Conservation (phyloP, 2,329 filamentous ascomycete species). For the Penicillium glabrum region DNA sequence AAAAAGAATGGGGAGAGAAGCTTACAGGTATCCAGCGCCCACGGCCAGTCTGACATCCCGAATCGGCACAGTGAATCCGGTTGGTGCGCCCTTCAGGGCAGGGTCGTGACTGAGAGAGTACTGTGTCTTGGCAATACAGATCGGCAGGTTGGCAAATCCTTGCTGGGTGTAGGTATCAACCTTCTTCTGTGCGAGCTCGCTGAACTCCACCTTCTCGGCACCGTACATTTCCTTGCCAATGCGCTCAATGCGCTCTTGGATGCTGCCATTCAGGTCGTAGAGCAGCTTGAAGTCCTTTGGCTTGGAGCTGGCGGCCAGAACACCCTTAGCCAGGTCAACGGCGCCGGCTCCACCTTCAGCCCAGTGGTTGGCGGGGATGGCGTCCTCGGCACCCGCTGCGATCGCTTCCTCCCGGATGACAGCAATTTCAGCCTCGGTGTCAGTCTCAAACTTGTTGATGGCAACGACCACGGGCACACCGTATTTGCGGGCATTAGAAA, state of each 20-base stretch:
- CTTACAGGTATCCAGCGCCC: constrained; percentile 86
- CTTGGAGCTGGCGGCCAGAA: constrained; percentile 79
- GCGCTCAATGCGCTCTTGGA: constrained; percentile 85
- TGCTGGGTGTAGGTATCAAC: constrained; percentile 92
- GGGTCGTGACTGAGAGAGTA: constrained; percentile 95
- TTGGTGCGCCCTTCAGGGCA: constrained; percentile 89
- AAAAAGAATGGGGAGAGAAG: constrained; percentile 18
- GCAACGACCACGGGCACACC: constrained; percentile 94
- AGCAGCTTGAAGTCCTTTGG: constrained; percentile 85
- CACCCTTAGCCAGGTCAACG: constrained; percentile 80
- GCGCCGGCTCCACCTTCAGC: constrained; percentile 91
- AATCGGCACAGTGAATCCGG: constrained; percentile 91
- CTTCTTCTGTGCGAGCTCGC: constrained; percentile 91
- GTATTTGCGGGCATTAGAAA: constrained; percentile 82
- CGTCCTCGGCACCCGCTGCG: constrained; percentile 88
- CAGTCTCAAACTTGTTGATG: constrained; percentile 94
- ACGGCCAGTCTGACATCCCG: constrained; percentile 91
- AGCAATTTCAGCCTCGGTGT: constrained; percentile 87
- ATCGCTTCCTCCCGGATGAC: constrained; percentile 89
- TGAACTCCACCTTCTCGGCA: constrained; percentile 84
- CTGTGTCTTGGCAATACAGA: constrained; percentile 97
- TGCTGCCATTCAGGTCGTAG: constrained; percentile 74
- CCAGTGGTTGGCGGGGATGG: constrained; percentile 94
- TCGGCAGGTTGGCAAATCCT: constrained; percentile 88
- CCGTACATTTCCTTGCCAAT: constrained; percentile 96